Percentiles rank a stretch among this genome's conserved stretches.
These are phyloP conservation scores for Curvularia sp. DNA, from an alignment of 2,329 filamentous ascomycete species.

Conservation along the genomic window DNA sequence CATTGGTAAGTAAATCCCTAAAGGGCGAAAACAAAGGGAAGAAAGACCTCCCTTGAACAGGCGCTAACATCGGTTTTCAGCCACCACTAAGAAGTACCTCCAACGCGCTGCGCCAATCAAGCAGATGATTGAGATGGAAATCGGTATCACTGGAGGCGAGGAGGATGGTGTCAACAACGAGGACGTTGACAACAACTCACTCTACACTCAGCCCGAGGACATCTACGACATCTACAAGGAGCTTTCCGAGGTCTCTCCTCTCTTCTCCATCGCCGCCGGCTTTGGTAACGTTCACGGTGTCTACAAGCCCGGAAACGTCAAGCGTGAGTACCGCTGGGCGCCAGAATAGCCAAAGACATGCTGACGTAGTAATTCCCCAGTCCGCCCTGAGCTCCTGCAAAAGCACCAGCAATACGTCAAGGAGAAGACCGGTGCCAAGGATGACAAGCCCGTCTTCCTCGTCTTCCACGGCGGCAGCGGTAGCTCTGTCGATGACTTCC, in stretches of 20 bases:
- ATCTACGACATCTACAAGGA: slow-evolving; percentile 60
- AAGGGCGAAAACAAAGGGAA: neutral
- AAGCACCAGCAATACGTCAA: slow-evolving; percentile 96
- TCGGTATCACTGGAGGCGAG: slow-evolving; percentile 85
- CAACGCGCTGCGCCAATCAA: slow-evolving; percentile 93
- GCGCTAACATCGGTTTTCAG: slow-evolving; percentile 18
- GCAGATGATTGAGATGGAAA: slow-evolving; percentile 99
- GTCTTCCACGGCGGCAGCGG: slow-evolving; percentile 99
- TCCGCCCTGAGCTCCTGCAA: slow-evolving; percentile 91
- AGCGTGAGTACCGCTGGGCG: slow-evolving; percentile 46
- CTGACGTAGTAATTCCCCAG: neutral
- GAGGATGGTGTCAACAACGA: slow-evolving; percentile 78
- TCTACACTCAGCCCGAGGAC: slow-evolving; percentile 30
- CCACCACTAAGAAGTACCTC: slow-evolving; percentile 77
- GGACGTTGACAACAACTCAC: slow-evolving; percentile 70
- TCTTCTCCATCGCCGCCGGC: slow-evolving; percentile 83
- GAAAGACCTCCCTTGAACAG: too few relatives aligned
- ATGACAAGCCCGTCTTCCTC: slow-evolving; percentile 81
- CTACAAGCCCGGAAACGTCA: slow-evolving; percentile 53
- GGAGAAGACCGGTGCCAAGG: slow-evolving; percentile 63
- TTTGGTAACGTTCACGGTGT: slow-evolving; percentile 96
- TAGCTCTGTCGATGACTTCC: slow-evolving; percentile 88
- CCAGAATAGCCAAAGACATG: neutral
- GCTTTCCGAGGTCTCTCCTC: slow-evolving; percentile 81
- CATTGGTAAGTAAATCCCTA: slow-evolving; percentile 57